Evolutionary conservation across 2,329 filamentous ascomycete genomes (phyloP).

Genomic region (Cordyceps cateniannulata): DNA sequence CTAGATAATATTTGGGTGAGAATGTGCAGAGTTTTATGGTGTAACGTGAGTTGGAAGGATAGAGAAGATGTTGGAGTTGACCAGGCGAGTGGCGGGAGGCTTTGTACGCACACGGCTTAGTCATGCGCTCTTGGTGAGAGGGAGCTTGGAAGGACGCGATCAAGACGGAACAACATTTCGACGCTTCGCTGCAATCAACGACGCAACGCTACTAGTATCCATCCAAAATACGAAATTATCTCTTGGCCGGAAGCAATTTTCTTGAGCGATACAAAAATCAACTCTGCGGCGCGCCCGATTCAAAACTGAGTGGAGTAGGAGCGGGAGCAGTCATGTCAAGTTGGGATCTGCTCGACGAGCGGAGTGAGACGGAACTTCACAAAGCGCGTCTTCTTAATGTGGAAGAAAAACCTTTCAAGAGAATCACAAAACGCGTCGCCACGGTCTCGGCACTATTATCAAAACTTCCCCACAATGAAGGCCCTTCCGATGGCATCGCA

Average conservation of each 20-base stretch:
- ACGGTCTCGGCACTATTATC: conserved; percentile 57
- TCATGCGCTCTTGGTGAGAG: background rate
- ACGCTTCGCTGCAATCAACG: background rate
- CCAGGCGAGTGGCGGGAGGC: background rate
- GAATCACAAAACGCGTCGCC: conserved; percentile 75
- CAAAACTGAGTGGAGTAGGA: background rate
- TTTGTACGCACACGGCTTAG: background rate
- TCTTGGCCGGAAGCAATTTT: background rate
- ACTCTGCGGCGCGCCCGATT: too few relatives aligned
- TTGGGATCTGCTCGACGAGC: conserved; percentile 66
- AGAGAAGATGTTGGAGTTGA: background rate
- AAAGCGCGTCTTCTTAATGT: conserved; percentile 80
- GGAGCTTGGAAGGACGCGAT: background rate
- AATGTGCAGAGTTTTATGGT: background rate
- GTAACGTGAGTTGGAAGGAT: background rate
- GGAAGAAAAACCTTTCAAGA: conserved; percentile 87
- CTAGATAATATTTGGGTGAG: background rate
- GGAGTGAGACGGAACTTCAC: conserved; percentile 78
- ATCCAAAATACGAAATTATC: background rate
- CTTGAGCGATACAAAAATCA: background rate
- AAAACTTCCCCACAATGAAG: conserved; percentile 18
- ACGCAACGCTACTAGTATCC: background rate
- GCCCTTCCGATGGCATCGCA: conserved; percentile 35
- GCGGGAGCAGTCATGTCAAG: conserved; percentile 29
- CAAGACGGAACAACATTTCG: background rate